Conservation (phyloP, 257 asterid genomes). For the Solanum raphanifolium region DNA sequence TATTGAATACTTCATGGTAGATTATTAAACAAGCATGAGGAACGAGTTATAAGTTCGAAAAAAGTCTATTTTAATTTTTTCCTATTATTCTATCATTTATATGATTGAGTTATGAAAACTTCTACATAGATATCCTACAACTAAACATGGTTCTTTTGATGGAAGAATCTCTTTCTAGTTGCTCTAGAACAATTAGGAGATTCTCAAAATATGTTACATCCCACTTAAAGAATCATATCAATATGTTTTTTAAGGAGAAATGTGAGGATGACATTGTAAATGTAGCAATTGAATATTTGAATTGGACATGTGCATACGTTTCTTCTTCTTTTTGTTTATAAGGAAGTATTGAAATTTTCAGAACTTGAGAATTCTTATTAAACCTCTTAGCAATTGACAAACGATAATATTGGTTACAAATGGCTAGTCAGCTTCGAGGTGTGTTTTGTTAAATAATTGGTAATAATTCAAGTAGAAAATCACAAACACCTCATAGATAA, state of each 20-base stretch:
- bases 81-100: background rate
- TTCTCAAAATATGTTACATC: background rate
- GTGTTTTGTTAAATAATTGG: too few species aligned
- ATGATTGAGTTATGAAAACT: background rate
- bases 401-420: background rate
- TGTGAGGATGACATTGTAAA: background rate
- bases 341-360: background rate
- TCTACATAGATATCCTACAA: background rate
- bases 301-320: background rate
- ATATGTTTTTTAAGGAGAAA: background rate
- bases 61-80: too few species aligned
- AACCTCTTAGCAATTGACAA: background rate
- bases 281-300: background rate
- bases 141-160: background rate
- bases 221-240: background rate
- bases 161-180: background rate
- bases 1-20: background rate
- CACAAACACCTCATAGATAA: background rate
- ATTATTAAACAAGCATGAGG: background rate
- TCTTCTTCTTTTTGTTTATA: background rate
- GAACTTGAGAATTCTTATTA: background rate
- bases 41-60: background rate
- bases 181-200: background rate
- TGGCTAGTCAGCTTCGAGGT: background rate
- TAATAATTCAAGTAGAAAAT: background rate